Conservation (phyloP, 2,329 filamentous ascomycete genomes). For the Trichophyton mentagrophytes region DNA sequence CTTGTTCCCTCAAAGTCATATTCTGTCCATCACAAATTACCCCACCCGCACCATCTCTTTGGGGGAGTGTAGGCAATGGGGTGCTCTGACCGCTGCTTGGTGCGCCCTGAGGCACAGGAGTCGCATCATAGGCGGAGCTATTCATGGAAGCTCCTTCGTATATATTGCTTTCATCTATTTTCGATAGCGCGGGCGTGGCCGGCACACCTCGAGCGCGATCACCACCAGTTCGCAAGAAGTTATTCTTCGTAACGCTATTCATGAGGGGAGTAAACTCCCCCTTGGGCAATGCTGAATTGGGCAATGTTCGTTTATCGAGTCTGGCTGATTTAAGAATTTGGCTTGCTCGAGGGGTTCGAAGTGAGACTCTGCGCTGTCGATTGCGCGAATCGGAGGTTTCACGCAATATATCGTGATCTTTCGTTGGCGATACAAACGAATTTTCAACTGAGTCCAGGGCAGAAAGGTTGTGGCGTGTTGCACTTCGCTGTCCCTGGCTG, state of each 20-base stretch:
- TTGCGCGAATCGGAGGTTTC: conserved; percentile 54
- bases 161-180: conserved; percentile 56
- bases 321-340: conserved; percentile 35
- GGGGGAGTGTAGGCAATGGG: conserved; percentile 58
- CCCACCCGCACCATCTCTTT: conserved; percentile 50
- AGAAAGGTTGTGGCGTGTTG: conserved; percentile 29
- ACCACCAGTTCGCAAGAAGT: conserved; percentile 43
- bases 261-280: conserved; percentile 91
- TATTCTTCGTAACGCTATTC: conserved; percentile 61
- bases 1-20: conserved; percentile 83
- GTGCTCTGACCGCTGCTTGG: conserved; percentile 75
- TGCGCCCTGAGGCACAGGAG: conserved; percentile 61
- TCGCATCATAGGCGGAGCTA: conserved; percentile 49
- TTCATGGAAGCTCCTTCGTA: conserved; percentile 53
- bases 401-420: conserved; percentile 62
- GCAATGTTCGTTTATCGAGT: conserved; percentile 58
- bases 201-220: conserved; percentile 41
- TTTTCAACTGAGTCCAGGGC: conserved; percentile 71
- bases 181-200: conserved; percentile 62
- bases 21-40: conserved; percentile 68
- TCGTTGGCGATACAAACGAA: conserved; percentile 70
- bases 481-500: conserved; percentile 49
- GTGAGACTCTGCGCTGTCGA: conserved; percentile 41
- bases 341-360: conserved; percentile 63
- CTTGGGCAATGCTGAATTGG: conserved; percentile 40